Conservation (phyloP, 306 rosid genomes). For the Pyrus betulifolia region DNA sequence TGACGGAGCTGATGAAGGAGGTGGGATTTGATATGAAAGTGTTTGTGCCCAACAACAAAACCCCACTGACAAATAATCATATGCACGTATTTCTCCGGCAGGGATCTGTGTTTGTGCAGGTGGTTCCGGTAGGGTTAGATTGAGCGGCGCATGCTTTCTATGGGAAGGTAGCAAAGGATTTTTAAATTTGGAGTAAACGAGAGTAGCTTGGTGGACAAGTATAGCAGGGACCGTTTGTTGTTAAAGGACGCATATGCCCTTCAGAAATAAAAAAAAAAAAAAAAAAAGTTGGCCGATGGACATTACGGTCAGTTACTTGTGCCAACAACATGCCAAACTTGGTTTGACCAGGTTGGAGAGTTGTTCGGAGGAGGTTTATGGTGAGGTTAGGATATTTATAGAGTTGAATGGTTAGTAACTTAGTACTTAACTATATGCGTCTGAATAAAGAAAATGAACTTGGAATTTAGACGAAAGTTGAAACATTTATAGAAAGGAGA, state of each 20-base stretch:
- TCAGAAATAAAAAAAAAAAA: neutral
- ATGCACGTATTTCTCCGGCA: slow-evolving; percentile 18
- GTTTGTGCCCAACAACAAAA: slow-evolving; percentile 9
- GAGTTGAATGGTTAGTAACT: neutral
- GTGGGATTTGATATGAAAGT: slow-evolving; percentile 36
- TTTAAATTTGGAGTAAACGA: slow-evolving; percentile 33
- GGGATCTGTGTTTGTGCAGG: slow-evolving; percentile 31
- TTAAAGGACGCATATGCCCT: slow-evolving; percentile 16
- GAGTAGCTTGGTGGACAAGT: slow-evolving; percentile 27
- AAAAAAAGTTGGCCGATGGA: neutral
- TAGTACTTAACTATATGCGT: no score
- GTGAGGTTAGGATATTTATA: slow-evolving; percentile 14
- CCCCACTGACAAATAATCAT: no score
- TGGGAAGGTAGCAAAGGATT: slow-evolving; percentile 3
- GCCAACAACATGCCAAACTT: slow-evolving; percentile 29
- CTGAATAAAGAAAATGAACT: neutral
- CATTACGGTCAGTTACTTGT: slow-evolving; percentile 33
- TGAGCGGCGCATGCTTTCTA: slow-evolving; percentile 30
- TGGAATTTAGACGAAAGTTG: neutral
- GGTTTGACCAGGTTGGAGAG: slow-evolving; percentile 25
- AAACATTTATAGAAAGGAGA: no score
- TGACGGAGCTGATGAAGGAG: slow-evolving; percentile 2
- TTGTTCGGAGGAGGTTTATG: slow-evolving; percentile 18
- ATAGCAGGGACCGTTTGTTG: slow-evolving; percentile 14
- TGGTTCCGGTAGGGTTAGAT: slow-evolving; percentile 37